Percentiles rank a stretch among this genome's conserved stretches.
These are phyloP conservation scores for Epichloe bromicola DNA, from an alignment of 2,329 filamentous ascomycete genomes.

Conservation along the genomic window DNA sequence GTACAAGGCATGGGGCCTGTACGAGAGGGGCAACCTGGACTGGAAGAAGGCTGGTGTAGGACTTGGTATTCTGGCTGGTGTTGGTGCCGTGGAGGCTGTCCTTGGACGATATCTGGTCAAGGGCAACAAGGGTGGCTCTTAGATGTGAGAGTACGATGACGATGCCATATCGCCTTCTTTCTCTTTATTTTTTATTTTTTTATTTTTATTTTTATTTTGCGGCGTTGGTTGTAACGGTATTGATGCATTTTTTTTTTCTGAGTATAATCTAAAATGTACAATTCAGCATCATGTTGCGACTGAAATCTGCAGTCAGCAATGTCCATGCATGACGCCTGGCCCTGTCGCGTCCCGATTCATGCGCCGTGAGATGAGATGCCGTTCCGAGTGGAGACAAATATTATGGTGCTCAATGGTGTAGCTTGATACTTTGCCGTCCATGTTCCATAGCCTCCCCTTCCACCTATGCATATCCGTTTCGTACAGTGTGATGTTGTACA, in stretches of 20 bases:
- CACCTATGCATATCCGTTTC: neutral
- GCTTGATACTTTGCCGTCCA: slow-evolving; percentile 1
- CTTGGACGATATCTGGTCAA: slow-evolving; percentile 33
- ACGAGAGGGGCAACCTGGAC: slow-evolving; percentile 36
- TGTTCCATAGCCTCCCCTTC: neutral
- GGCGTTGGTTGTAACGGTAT: slow-evolving; percentile 5
- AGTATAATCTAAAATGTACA: neutral
- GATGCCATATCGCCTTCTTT: neutral
- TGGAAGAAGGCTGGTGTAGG: slow-evolving; percentile 39
- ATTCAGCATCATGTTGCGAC: too few relatives aligned
- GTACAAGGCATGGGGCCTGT: slow-evolving; percentile 42
- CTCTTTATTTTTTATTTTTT: neutral
- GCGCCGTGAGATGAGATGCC: too few relatives aligned
- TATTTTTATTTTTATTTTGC: neutral
- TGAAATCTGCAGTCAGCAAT: too few relatives aligned
- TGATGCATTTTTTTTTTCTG: neutral
- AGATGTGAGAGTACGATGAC: neutral
- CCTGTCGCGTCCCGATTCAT: too few relatives aligned
- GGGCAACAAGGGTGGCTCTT: slow-evolving; percentile 19
- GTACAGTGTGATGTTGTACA: slow-evolving; percentile 6
- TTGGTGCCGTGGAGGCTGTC: slow-evolving; percentile 36
- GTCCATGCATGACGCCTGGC: too few relatives aligned
- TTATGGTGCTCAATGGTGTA: neutral
- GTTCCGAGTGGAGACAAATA: neutral
- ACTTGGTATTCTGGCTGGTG: slow-evolving; percentile 34